Conservation (phyloP, 2,329 filamentous ascomycete genomes). For the Stagonosporopsis vannaccii region DNA sequence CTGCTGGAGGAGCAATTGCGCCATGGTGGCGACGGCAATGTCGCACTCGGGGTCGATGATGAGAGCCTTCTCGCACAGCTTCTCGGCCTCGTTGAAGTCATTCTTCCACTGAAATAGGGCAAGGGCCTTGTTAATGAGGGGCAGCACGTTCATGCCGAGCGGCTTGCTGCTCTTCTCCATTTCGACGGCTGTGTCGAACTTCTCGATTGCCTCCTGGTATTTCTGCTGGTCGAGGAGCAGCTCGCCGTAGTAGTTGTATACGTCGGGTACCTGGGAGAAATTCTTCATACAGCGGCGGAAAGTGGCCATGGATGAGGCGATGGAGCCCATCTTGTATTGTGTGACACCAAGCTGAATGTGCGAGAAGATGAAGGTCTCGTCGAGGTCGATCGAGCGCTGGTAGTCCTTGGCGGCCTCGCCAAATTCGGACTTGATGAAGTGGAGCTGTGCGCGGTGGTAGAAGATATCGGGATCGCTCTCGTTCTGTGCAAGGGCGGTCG, state of each 20-base stretch:
- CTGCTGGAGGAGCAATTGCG: slow-evolving; percentile 94
- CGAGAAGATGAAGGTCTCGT: slow-evolving; percentile 96
- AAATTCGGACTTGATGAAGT: slow-evolving; percentile 97
- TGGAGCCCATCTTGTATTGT: slow-evolving; percentile 99
- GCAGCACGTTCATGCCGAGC: slow-evolving; percentile 95
- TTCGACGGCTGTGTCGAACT: slow-evolving; percentile 98
- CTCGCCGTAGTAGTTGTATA: slow-evolving; percentile 99
- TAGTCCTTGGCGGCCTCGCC: slow-evolving; percentile 96
- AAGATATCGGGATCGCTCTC: slow-evolving; percentile 93
- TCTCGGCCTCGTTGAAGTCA: slow-evolving; percentile 92
- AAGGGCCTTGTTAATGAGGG: slow-evolving; percentile 97
- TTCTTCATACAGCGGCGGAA: slow-evolving; percentile 98
- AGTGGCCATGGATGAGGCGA: slow-evolving; percentile 97
- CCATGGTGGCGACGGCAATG: slow-evolving; percentile 98
- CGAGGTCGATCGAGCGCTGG: slow-evolving; percentile 97
- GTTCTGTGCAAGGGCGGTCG: slow-evolving; percentile 83
- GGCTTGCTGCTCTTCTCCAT: slow-evolving; percentile 97
- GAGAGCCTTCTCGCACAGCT: slow-evolving; percentile 94
- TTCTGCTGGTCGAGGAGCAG: slow-evolving; percentile 96
- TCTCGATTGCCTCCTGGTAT: slow-evolving; percentile 92
- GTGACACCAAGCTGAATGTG: slow-evolving; percentile 99
- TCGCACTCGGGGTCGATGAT: slow-evolving; percentile 99
- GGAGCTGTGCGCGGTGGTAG: slow-evolving; percentile 97
- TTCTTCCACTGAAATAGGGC: slow-evolving; percentile 98
- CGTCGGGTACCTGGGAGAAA: slow-evolving; percentile 93